phyloP scores from a whole-genome alignment of 192 early-diverging fungal genomes.

The Coemansia sp. region DNA sequence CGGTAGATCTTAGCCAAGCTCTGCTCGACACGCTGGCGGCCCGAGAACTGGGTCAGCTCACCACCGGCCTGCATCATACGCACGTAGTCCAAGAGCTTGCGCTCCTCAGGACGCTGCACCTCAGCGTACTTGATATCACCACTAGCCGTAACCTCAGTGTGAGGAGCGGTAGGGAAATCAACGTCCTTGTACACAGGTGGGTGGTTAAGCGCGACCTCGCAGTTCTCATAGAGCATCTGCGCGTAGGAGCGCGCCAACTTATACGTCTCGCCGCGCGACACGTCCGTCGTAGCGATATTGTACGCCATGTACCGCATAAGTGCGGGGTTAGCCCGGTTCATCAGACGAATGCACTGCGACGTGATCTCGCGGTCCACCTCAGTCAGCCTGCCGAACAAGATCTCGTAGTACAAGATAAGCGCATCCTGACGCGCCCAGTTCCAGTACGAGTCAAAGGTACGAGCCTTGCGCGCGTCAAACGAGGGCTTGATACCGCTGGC shows the following conservation, averaged over 20 bases:
- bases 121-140: slow-evolving; percentile 79
- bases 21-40: slow-evolving; percentile 79
- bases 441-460: slow-evolving; percentile 93
- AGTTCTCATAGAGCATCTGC: slow-evolving; percentile 81
- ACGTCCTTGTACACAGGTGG: slow-evolving; percentile 75
- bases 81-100: slow-evolving; percentile 94
- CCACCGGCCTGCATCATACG: slow-evolving; percentile 80
- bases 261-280: slow-evolving; percentile 72
- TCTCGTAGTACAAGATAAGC: slow-evolving; percentile 86
- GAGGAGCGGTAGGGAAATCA: slow-evolving; percentile 63
- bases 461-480: slow-evolving; percentile 84
- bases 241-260: slow-evolving; percentile 74
- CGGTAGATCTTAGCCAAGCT: slow-evolving; percentile 78
- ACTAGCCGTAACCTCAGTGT: slow-evolving; percentile 77
- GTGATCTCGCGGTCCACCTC: slow-evolving; percentile 70
- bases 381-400: slow-evolving; percentile 84
- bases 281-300: slow-evolving; percentile 83
- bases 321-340: slow-evolving; percentile 66
- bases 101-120: slow-evolving; percentile 72
- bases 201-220: slow-evolving; percentile 68
- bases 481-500: slow-evolving; percentile 82
- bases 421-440: slow-evolving; percentile 79
- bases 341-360: slow-evolving; percentile 86
- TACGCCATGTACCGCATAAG: slow-evolving; percentile 67
- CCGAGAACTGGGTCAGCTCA: slow-evolving; percentile 73